Base-by-base conservation (phyloP, 1,284 basidiomycete genomes). In the Cystobasidium slooffiae region DNA sequence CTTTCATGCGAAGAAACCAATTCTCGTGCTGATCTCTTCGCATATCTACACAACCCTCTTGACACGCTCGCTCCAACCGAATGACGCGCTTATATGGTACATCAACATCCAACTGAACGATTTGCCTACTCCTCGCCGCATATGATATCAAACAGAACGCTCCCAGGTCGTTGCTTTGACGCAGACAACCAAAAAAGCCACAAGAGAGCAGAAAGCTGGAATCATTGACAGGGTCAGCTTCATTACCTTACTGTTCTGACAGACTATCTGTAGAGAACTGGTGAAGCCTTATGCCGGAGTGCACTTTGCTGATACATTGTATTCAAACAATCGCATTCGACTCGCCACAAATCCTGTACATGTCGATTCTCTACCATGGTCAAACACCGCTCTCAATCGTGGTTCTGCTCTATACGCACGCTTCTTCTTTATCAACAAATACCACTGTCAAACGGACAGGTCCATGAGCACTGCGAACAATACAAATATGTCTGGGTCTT, bases 401-500 rank as follows among this genome's bases (percentile, higher is more conserved):
- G 47, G 47, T 31, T 31, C 31, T 49, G 46, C 14, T 14, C 12
- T 49, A 55, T 7, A 55, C 24, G 14, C 3, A 55, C 14, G 4
- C 7, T 31, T 12, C 53, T 8, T 12, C 24, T 16, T 4, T n/a
- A n/a, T 24, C 12, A 20, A 16, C 14, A 12, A 9, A n/a, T 55
- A 20, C 24, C 7, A 22, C 53, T 1, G 31, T 12, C 53, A 55
- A 22, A 22, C 3, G 10, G 1, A 24, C 52, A 93, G 91, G 84
- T 93, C 62, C 90, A 91, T 85, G 86, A 86, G 81, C 88, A 88
- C 82, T 84, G 87, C 44, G 93, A 94, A 79, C 90, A 93, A 84
- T 97, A 91, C 88, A 88, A 90, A 78, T 97, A 96, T 83, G 91
- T 93, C 83, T 99, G 94, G 93, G 83, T 98, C 43, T 97, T 99